Evolutionary conservation across 2,329 filamentous ascomycete genomes (phyloP), one percentile per base, ranked within the genome.

Genomic region (Drechslerella stenobrocha): DNA sequence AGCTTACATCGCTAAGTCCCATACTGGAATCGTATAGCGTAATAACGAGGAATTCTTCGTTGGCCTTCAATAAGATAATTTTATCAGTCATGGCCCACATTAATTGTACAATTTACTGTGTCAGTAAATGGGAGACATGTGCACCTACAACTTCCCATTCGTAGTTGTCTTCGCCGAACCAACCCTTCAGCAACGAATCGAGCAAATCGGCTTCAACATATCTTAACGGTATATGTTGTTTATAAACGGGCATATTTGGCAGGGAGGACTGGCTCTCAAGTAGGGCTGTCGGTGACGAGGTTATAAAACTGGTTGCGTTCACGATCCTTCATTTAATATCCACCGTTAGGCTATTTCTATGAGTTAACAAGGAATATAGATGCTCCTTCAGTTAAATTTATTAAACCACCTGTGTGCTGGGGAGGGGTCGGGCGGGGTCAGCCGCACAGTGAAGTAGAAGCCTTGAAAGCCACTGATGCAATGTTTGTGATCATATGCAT

Each of bases 31-130:
- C 8, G 9, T 28, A 40, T 6, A 61, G 23, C 8, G 42, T 48
- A 30, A 61, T 53, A 5, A 61, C 11, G 1, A 61, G 42, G 26
- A 53, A 50, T 20, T 61, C 57, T 7, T 61, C 57, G 22, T 61
- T 50, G 9, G 53, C 24, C 57, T 61, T 18, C 2, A 52, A n/a
- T 11, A 32, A 22, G n/a, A 30, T 5, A 5, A 11, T 11, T 11
- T 30, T 45, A 20, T 13, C 47, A 9, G 35, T 37, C 22, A 15
- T 22, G 26, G n/a, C 13, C 23, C 2, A 15, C 15, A 5, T 4
- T 9, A 13, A n/a, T n/a, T n/a, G n/a, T n/a, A n/a, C n/a, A n/a
- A n/a, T n/a, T n/a, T 37, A 13, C 34, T 5, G 34, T 13, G 34
- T 3, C 11, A 13, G 13, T 9, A 15, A 9, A 32, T 32, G 6